Evolutionary conservation across 257 asterid species (phyloP), one percentile per base, ranked within the genome.

Genomic region (Schizonepeta tenuifolia): DNA sequence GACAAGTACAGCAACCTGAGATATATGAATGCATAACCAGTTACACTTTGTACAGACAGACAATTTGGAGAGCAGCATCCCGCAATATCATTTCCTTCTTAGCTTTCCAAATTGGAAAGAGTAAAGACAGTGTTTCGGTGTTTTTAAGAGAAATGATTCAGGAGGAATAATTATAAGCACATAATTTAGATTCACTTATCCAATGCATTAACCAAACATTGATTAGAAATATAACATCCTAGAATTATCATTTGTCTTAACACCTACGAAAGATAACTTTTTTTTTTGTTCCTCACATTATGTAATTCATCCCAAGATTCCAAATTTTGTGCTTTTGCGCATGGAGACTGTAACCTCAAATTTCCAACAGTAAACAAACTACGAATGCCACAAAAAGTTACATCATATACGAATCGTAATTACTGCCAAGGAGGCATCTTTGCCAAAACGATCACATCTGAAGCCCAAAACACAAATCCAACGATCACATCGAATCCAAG

Each of bases 361-460:
- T 36, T 57, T 64, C 62, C 26, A 50, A 36, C 20, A 28, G 33
- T 10, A 36, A 7, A 65, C 54, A 65, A 46, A 60, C 64, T 40
- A 24, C 26, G 1, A 24, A 24, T 1, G 26, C 26, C 26, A 24
- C 26, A 24, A 24, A 24, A 24, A 24, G 26, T 24, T 24, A 24
- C 26, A 24, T 24, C 26, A 24, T 1, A 24, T 24, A 24, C 26
- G 2, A 24, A 24, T 24, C 26, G 2, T 24, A 24, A 24, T 24
- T 24, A 24, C 26, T 24, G 26, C 2, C 2, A 24, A 24, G 26
- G 26, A 24, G 26, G 26, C 26, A 24, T 24, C 26, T 24, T 24
- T 24, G 26, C 1, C 26, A 24, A 2, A 24, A 24, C 26, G 26
- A 24, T 24, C 38, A 51, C 38, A 51, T 18, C 6, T 15, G 53